Evolutionary conservation across 139 green algal genomes (phyloP), one percentile per base, ranked within the genome.

Genomic region (Haematococcus lacustris): DNA sequence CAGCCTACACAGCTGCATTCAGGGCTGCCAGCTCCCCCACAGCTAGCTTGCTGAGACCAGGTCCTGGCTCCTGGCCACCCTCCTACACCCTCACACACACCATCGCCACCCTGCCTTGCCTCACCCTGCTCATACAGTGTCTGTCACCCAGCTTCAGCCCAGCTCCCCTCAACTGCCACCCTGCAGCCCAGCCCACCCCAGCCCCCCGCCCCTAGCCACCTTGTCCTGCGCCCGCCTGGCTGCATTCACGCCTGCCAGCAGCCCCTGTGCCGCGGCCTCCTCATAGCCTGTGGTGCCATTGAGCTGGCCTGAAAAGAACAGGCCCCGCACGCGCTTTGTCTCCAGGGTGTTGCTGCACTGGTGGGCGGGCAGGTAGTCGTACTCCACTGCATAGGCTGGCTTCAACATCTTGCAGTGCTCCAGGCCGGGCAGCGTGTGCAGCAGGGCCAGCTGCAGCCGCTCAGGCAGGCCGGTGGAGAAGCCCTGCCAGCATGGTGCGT

Each of bases 271-370:
- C 2, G 90, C 93, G 1, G 93, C 93, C 83, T 98, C 93, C 82
- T 97, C 93, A 72, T 97, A 98, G n/a, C 92, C 91, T 25, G 94
- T 98, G 13, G 94, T 99, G 51, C 95, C 94, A 78, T 99, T 99
- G 53, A 99, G 88, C 87, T 99, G 95, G 3, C 95, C 95, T 21
- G 79, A 89, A 78, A 99, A 95, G 86, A 97, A 99, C 0, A 99
- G 90, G 25, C 94, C 93, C 28, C 33, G 39, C n/a, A 94, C 61
- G 28, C 71, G 77, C 83, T 97, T 97, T 33, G 93, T 98, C 85
- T 98, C 90, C 43, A 99, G 86, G 38, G 89, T 92, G 53, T 80
- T 69, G 62, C 85, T 38, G 80, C 92, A 97, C 86, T 99, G 75
- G 79, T 96, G 77, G 0, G 94, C 94, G 0, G 95, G 94, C 50